Base-by-base conservation (phyloP, 2,329 filamentous ascomycete species). In the Lecanicillium sp. region DNA sequence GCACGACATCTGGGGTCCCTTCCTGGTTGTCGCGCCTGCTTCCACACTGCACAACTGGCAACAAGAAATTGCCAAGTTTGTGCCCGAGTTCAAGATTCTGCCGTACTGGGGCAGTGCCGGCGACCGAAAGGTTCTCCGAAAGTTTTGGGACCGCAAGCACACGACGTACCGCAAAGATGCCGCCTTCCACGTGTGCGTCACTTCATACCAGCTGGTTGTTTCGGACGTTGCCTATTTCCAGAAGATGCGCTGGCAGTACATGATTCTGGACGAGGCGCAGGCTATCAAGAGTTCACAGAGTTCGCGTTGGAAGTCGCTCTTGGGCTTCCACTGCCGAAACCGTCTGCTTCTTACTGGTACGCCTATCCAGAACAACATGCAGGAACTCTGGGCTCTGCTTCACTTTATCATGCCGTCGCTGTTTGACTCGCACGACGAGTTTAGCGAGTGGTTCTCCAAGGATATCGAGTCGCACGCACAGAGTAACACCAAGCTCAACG, bases 371-470 rank as follows among this genome's bases (percentile, higher is more conserved):
- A 98, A 98, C 69, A 98, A 97, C 72, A 98, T 98, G 92, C 92
- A 97, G 63, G 90, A 98, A 64, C 66, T 98, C 43, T 98, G 92
- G 92, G 92, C 92, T 20, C 66, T 98, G 49, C 73, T 98, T 15
- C 92, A 98, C 72, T 98, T 98, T 68, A 97, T 97, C 67, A 97
- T 98, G 92, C 92, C 92, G n/a, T 95, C 87, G 31, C 72, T 98
- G 37, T 98, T 98, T 62, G 92, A 92, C 61, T 90, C 84, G 1
- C 87, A 92, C 62, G 87, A 94, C 55, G 87, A 92, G 55, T 94
- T 94, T 56, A 90, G 84, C 65, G 87, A 92, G 52, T 94, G 87
- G 87, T 94, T 94, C 60, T 90, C 85, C 39, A 92, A 92, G 64
- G 87, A 92, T 50, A 98, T 98, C 46, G 92, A 98, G 63, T 97